A percentile compares a stretch with the other conserved stretches of the same genome.
These are phyloP conservation scores for Ramichloridium luteum DNA, from an alignment of 2,329 filamentous ascomycete species.

Conservation along the genomic window DNA sequence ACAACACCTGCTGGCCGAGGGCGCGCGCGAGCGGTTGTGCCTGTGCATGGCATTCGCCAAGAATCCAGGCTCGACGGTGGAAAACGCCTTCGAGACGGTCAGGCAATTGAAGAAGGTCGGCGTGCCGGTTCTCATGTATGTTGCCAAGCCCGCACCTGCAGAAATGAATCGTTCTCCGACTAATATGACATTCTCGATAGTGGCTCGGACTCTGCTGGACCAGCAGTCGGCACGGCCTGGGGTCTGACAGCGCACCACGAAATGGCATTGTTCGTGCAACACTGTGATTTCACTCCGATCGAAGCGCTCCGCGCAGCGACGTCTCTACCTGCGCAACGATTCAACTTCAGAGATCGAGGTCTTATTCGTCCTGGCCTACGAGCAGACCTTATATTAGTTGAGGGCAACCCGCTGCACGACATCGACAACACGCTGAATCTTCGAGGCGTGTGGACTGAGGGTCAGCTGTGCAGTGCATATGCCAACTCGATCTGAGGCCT, in stretches of 20 bases:
- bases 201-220: slow-evolving; percentile 32
- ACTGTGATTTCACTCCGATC: slow-evolving; percentile 30
- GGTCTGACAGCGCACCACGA: slow-evolving; percentile 34
- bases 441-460: slow-evolving; percentile 34
- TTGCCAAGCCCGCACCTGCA: no score
- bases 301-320: slow-evolving; percentile 33
- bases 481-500: no score
- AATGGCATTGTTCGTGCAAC: slow-evolving; percentile 29
- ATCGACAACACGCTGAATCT: slow-evolving; percentile 32
- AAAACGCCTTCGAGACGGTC: slow-evolving; percentile 33
- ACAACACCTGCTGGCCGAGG: slow-evolving; percentile 23
- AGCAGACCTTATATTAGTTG: slow-evolving; percentile 33
- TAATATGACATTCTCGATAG: no score
- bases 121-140: slow-evolving; percentile 31
- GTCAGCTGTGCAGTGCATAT: slow-evolving; percentile 15
- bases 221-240: slow-evolving; percentile 33
- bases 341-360: slow-evolving; percentile 31
- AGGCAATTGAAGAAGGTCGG: slow-evolving; percentile 28
- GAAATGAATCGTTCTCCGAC: no score
- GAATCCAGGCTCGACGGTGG: slow-evolving; percentile 22
- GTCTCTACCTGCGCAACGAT: slow-evolving; percentile 28
- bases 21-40: slow-evolving; percentile 27
- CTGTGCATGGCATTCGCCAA: slow-evolving; percentile 30
- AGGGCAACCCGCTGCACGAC: slow-evolving; percentile 32
- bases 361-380: slow-evolving; percentile 28